Evolutionary conservation across 768 basidiomycete species (phyloP).

Genomic region (Steccherinum ochraceum): DNA sequence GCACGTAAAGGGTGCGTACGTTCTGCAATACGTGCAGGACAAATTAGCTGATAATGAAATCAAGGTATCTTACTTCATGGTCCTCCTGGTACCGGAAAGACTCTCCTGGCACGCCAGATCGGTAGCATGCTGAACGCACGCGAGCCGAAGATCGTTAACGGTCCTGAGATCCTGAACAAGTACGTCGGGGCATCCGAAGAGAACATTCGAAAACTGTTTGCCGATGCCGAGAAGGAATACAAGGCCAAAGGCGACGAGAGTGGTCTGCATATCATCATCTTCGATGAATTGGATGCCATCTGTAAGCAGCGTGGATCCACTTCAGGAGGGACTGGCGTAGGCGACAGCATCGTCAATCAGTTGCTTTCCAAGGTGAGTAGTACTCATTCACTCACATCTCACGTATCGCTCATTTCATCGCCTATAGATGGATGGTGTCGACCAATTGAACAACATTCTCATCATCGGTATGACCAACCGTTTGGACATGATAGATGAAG

Average conservation of each 20-base stretch:
- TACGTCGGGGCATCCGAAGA: slow-evolving; percentile 97
- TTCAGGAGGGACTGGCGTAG: slow-evolving; percentile 89
- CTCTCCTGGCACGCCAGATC: slow-evolving; percentile 95
- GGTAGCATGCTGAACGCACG: slow-evolving; percentile 98
- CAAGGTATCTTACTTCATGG: slow-evolving; percentile 90
- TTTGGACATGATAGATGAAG: slow-evolving; percentile 98
- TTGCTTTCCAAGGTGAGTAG: slow-evolving; percentile 80
- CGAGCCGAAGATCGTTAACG: slow-evolving; percentile 98
- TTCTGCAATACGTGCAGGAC: neutral
- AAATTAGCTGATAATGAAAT: too few species aligned
- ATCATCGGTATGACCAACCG: slow-evolving; percentile 99
- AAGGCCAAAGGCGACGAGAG: slow-evolving; percentile 97
- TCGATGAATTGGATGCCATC: slow-evolving; percentile 97
- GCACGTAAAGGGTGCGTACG: slow-evolving; percentile 85
- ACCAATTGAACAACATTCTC: slow-evolving; percentile 97
- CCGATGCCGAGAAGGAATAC: slow-evolving; percentile 99
- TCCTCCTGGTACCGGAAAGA: slow-evolving; percentile 98
- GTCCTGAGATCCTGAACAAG: slow-evolving; percentile 95
- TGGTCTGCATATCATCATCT: slow-evolving; percentile 98
- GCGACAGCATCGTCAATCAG: slow-evolving; percentile 99
- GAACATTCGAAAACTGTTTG: slow-evolving; percentile 95
- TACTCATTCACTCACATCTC: neutral
- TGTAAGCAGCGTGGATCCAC: slow-evolving; percentile 98
- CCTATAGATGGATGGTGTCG: slow-evolving; percentile 94
- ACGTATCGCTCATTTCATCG: neutral